phyloP scores from a whole-genome alignment of 345 rosid genomes.

The Diplotaxis tenuifolia region DNA sequence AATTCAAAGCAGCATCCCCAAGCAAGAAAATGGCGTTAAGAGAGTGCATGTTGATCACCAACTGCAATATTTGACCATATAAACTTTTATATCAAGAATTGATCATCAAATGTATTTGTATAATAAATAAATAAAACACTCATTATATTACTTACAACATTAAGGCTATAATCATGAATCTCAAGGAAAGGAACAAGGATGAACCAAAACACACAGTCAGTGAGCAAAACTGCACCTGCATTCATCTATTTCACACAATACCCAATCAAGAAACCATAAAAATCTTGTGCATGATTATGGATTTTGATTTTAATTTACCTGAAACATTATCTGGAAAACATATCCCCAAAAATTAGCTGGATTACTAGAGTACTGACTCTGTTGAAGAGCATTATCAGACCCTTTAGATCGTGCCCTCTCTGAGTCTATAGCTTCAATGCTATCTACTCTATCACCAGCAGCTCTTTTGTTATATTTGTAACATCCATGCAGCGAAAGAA shows the following conservation, averaged over 20 bases:
- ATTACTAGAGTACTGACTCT: conserved; percentile 39
- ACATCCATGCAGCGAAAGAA: conserved; percentile 77
- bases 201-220: conserved; percentile 95
- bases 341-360: conserved; percentile 62
- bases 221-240: conserved; percentile 97
- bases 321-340: conserved; percentile 78
- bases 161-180: conserved; percentile 64
- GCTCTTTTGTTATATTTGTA: conserved; percentile 57
- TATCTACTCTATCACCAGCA: conserved; percentile 62
- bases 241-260: conserved; percentile 56
- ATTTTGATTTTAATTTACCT: conserved; percentile 46
- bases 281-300: background rate
- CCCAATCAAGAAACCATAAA: conserved; percentile 15
- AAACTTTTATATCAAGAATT: background rate
- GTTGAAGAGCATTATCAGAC: conserved; percentile 23
- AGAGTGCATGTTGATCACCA: conserved; percentile 78
- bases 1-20: conserved; percentile 76
- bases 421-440: conserved; percentile 62
- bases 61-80: conserved; percentile 41
- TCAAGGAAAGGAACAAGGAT: conserved; percentile 85
- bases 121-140: background rate
- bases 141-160: conserved; percentile 52
- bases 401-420: conserved; percentile 59
- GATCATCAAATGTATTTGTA: background rate
- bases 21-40: conserved; percentile 74